Conservation (phyloP, 306 rosid genomes). For the Cercis canadensis region DNA sequence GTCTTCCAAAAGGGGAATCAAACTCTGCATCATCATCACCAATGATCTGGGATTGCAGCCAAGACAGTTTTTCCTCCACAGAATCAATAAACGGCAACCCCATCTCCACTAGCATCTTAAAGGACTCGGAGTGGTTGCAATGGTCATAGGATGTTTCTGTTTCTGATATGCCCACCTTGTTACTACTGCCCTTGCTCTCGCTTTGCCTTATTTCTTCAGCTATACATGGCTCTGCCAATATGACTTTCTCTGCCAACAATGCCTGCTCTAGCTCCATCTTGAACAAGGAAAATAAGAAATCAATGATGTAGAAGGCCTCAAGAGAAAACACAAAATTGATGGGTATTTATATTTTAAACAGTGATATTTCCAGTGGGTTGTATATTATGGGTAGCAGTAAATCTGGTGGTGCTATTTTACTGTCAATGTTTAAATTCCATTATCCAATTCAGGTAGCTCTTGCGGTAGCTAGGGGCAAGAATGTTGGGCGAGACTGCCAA, state of each 20-base stretch:
- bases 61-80: conserved; percentile 44
- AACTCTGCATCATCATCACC: conserved; percentile 56
- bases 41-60: conserved; percentile 70
- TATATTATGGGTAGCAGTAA: conserved; percentile 34
- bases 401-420: conserved; percentile 36
- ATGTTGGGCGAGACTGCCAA: neutral
- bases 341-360: conserved; percentile 21
- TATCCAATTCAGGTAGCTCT: conserved; percentile 40
- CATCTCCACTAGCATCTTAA: conserved; percentile 37
- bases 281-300: neutral
- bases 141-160: conserved; percentile 24
- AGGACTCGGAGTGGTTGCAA: conserved; percentile 33
- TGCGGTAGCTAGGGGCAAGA: neutral
- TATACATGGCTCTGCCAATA: neutral
- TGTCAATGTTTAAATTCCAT: neutral
- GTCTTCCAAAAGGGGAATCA: conserved; percentile 67
- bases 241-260: neutral
- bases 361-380: conserved; percentile 39
- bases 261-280: conserved; percentile 36
- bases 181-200: neutral
- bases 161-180: neutral
- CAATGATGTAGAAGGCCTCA: conserved; percentile 16
- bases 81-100: conserved; percentile 34
- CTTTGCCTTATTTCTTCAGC: neutral
- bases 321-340: neutral